Base-by-base conservation (phyloP, 129 eudicot species). In the Saussurea involucrata region DNA sequence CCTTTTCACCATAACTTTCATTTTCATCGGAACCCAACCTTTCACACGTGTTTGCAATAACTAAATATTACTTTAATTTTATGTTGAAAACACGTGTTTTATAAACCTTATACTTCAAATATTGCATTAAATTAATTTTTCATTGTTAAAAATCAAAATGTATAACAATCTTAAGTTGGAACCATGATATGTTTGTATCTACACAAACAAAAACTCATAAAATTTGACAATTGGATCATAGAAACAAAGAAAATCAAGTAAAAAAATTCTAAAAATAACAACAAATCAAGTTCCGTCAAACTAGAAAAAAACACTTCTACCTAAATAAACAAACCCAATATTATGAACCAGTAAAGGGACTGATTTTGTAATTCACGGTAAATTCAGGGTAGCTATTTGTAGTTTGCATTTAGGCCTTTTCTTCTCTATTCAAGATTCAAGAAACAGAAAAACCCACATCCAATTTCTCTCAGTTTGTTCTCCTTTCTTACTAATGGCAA, bases 361-460 rank as follows among this genome's bases (percentile, higher is more conserved):
- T 20, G 20, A 8, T 5, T 72, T 21, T 20, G 53, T 18, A 72
- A 57, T 42, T 73, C 31, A 9, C 13, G 31, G 0, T 55, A 69
- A 22, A 22, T 60, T 2, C 13, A 60, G 65, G 27, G 65, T 6
- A 53, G 8, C 61, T 53, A 8, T 53, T 53, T 53, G 65, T 69
- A 36, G 31, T 53, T 5, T n/a, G 10, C 28, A 12, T 10, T 72
- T 17, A 40, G 27, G 15, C 36, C 24, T 27, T 71, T 18, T n/a
- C n/a, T 42, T 40, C 12, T 42, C 21, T 13, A 72, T 53, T 24
- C 65, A 53, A 44, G 36, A 72, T 53, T 24, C 65, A 53, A 44
- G 36, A 76, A 66, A 42, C 72, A 40, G 72, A 65, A 76, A 24
- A 28, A 18, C 49, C 73, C 73, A 66, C 18, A 76, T 76, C 80